phyloP scores from a whole-genome alignment of 2,329 filamentous ascomycete species.

The Venturia pyrina region DNA sequence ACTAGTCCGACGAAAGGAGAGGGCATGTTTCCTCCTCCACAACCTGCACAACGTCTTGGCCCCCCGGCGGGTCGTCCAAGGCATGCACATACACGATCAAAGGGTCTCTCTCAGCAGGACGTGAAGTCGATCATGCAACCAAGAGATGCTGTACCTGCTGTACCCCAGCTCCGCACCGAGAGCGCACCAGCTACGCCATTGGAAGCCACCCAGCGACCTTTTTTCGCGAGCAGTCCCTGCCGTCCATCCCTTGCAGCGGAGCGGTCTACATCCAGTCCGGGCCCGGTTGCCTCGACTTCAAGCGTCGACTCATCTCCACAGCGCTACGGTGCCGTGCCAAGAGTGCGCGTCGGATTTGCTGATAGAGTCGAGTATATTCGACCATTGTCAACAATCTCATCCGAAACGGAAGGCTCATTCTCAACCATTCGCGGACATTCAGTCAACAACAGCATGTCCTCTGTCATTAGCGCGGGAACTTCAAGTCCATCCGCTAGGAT shows the following conservation, averaged over 20 bases:
- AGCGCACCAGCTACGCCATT: conserved; percentile 57
- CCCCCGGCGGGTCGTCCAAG: conserved; percentile 50
- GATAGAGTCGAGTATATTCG: conserved; percentile 77
- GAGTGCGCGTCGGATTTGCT: conserved; percentile 69
- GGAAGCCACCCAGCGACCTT: conserved; percentile 30
- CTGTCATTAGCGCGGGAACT: conserved; percentile 54
- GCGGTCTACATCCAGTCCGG: conserved; percentile 17
- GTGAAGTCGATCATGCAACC: conserved; percentile 59
- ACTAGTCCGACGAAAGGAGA: conserved; percentile 60
- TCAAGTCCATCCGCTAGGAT: conserved; percentile 35
- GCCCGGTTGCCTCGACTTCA: not conserved
- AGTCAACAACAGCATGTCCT: conserved; percentile 70
- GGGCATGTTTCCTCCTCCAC: conserved; percentile 46
- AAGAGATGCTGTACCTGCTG: conserved; percentile 40
- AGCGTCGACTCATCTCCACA: conserved; percentile 4
- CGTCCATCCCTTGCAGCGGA: conserved; percentile 27
- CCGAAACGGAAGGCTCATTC: conserved; percentile 68
- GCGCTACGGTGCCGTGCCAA: conserved; percentile 24
- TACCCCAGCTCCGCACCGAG: conserved; percentile 35
- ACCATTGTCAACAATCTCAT: conserved; percentile 74
- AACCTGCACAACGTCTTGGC: conserved; percentile 37
- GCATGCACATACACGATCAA: conserved; percentile 72
- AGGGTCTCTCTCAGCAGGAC: conserved; percentile 75
- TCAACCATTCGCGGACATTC: conserved; percentile 62
- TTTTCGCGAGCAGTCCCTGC: conserved; percentile 22